Base-by-base conservation (phyloP, 306 rosid species). In the Cicer pinnatifidum region DNA sequence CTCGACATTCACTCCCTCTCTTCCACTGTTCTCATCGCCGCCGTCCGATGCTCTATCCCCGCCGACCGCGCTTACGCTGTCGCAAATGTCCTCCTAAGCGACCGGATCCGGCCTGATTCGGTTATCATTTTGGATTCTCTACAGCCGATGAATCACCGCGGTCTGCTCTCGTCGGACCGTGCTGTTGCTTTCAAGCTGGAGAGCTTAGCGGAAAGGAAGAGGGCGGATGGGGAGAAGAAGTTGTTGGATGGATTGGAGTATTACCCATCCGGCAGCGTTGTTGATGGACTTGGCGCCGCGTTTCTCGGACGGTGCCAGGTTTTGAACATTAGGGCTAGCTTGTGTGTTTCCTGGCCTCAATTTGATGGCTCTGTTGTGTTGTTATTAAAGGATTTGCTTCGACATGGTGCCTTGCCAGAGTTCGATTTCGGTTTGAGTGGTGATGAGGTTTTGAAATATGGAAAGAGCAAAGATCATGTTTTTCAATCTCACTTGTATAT, bases 211-310 rank as follows among this genome's bases (percentile, higher is more conserved):
- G 97, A 87, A 71, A 75, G 84, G 61, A 89, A 75, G 71, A 57
- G 12, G 11, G n/a, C n/a, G 1, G 23, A 15, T 9, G 69, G 39
- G 6, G 80, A 80, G 23, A 79, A 77, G 44, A 78, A 79, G 47
- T 28, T 85, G 64, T 43, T 90, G 12, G 73, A 45, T 10, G 81
- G 72, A 2, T 17, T 90, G 67, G 88, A 81, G 64, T 89, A 84
- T 75, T 87, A 87, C 54, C 96, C 99, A 0, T 89, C 96, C 2
- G 99, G 93, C 19, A 94, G 99, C 51, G 87, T 94, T 40, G 86
- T 88, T 6, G 97, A 91, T 45, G 96, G 97, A 15, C 35, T 91
- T 35, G 86, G 79, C 1, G 99, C 99, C 11, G 90, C 99, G 0
- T 13, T 94, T 69, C 63, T 94, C 62, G 89, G 84, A 0, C 68